Percentiles rank a stretch among this genome's conserved stretches.
phyloP scores from a whole-genome alignment of 768 basidiomycete genomes.

The Suillus weaverae region DNA sequence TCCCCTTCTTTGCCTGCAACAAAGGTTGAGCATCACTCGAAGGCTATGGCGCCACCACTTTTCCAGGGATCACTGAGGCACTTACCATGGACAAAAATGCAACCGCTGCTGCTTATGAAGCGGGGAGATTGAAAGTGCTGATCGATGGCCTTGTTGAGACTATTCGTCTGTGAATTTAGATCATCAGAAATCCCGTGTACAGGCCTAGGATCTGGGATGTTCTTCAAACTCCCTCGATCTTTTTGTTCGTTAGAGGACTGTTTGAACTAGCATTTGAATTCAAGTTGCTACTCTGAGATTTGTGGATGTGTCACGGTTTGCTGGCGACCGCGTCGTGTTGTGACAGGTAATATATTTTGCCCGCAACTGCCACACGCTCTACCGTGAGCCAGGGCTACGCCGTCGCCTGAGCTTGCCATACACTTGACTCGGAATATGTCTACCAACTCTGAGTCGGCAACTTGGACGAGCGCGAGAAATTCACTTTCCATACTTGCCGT shows the following conservation, averaged over 20 bases:
- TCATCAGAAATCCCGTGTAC: not conserved
- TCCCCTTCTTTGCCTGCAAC: not conserved
- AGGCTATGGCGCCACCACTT: constrained; percentile 82
- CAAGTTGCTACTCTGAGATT: not conserved
- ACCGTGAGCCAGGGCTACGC: not conserved
- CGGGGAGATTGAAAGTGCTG: constrained; percentile 52
- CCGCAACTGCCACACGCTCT: not conserved
- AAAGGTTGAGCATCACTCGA: not conserved
- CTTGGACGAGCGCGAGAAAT: constrained; percentile 16
- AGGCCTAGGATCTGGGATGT: not conserved
- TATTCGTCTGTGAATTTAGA: constrained; percentile 19
- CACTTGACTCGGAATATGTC: not conserved
- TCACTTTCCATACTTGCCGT: constrained; percentile 29
- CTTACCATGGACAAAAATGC: constrained; percentile 68
- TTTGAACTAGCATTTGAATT: not conserved
- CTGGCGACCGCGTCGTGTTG: not conserved
- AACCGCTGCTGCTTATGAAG: constrained; percentile 62
- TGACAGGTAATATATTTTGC: not conserved
- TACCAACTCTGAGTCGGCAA: constrained; percentile 3
- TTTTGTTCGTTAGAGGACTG: not conserved
- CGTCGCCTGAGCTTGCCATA: not conserved
- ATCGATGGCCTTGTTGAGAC: constrained; percentile 50
- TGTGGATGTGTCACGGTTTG: not conserved
- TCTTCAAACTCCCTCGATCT: not conserved
- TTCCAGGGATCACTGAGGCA: constrained; percentile 79